A percentile compares a stretch with the other conserved stretches of the same genome.
Conservation (phyloP, 2,329 filamentous ascomycete species). For the Juglanconis sp. region DNA sequence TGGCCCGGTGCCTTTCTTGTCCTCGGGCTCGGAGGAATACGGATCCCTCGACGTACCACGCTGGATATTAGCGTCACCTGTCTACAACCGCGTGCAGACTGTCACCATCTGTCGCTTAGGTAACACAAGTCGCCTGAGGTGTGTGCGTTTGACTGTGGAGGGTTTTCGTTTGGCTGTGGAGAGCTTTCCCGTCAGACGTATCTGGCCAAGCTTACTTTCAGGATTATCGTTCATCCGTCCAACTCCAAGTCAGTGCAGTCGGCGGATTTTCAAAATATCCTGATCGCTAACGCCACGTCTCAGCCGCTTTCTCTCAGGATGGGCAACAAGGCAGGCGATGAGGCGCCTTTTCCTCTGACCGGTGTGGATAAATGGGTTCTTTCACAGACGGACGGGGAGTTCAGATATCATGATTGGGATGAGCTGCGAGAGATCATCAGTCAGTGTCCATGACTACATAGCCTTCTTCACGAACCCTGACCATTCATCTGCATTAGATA, state of each 20-base stretch:
- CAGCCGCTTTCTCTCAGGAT: constrained; percentile 25
- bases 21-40: too few species aligned
- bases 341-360: constrained; percentile 57
- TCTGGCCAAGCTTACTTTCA: background rate
- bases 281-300: background rate
- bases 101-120: too few species aligned
- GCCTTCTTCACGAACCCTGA: constrained; percentile 1
- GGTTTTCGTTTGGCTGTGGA: too few species aligned
- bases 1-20: too few species aligned
- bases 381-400: constrained; percentile 66
- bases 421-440: constrained; percentile 66
- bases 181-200: background rate
- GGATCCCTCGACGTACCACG: too few species aligned
- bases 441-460: constrained; percentile 30
- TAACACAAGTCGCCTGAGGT: too few species aligned
- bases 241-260: background rate
- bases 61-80: too few species aligned
- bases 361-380: constrained; percentile 57
- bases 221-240: background rate
- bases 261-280: background rate
- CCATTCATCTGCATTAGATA: constrained; percentile 29
- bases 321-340: constrained; percentile 37
- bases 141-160: too few species aligned
- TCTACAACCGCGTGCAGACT: too few species aligned
- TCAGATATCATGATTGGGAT: constrained; percentile 69